Percentiles rank a stretch among this genome's conserved stretches.
These are phyloP conservation scores for Gonapodya sp. DNA, from an alignment of 192 early-diverging fungal genomes.

Conservation along the genomic window DNA sequence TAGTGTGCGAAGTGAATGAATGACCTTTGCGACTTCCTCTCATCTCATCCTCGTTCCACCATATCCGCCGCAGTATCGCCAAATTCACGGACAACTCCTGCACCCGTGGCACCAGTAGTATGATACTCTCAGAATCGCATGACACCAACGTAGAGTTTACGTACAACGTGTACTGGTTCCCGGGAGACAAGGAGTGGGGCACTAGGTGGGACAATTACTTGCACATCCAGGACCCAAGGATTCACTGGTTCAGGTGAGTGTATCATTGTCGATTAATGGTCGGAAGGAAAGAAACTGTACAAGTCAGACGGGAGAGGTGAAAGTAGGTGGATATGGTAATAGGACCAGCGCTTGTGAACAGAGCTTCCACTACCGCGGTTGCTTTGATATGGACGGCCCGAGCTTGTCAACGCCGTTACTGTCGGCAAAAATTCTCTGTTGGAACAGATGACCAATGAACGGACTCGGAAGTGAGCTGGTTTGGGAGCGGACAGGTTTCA, in stretches of 20 bases:
- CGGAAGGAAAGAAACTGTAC: too few species aligned
- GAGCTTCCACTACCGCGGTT: too few species aligned
- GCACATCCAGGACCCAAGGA: constrained; percentile 71
- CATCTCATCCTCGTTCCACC: constrained; percentile 16
- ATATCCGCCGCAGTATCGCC: neutral
- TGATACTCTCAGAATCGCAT: constrained; percentile 18
- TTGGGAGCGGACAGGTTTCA: too few species aligned
- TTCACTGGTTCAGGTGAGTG: constrained; percentile 43
- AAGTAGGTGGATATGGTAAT: too few species aligned
- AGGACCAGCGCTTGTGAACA: too few species aligned
- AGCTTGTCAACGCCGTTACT: too few species aligned
- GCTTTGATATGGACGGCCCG: too few species aligned
- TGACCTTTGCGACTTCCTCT: neutral
- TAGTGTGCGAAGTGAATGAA: constrained; percentile 15
- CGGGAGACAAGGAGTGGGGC: constrained; percentile 41
- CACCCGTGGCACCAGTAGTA: neutral
- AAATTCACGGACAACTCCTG: neutral
- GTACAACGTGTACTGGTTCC: constrained; percentile 58
- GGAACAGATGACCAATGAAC: too few species aligned
- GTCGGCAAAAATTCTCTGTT: too few species aligned
- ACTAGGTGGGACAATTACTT: constrained; percentile 82
- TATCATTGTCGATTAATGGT: too few species aligned
- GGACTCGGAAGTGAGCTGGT: too few species aligned
- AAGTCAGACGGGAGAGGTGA: too few species aligned
- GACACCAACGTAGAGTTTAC: constrained; percentile 49